A percentile compares a stretch with the other conserved stretches of the same genome.
phyloP scores from a whole-genome alignment of 176 grass and related monocot genomes.

The Chrysopogon serrulatus region DNA sequence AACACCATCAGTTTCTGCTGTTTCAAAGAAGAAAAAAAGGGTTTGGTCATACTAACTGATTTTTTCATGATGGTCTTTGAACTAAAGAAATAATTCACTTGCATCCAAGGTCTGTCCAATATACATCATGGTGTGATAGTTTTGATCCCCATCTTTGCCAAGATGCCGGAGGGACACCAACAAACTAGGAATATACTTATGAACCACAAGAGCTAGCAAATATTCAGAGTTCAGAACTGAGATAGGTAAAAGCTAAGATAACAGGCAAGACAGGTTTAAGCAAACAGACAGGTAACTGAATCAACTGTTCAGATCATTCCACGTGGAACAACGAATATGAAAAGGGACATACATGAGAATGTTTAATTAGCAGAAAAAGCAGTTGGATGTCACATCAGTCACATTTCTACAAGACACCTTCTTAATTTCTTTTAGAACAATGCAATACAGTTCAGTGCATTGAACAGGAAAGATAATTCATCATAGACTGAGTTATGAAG shows the following conservation, averaged over 20 bases:
- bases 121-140: neutral
- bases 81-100: neutral
- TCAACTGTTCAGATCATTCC: neutral
- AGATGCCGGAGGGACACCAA: neutral
- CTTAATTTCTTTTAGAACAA: neutral
- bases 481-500: neutral
- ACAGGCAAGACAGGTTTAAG: neutral
- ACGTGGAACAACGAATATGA: neutral
- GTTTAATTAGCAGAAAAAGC: conserved; percentile 46
- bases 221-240: neutral
- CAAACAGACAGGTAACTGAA: neutral
- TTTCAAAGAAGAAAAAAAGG: neutral
- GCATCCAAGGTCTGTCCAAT: neutral
- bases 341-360: neutral
- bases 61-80: neutral
- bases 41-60: neutral
- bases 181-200: neutral
- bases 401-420: conserved; percentile 7
- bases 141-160: neutral
- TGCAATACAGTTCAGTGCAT: neutral
- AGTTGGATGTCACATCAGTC: conserved; percentile 41
- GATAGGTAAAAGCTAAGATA: too few species aligned
- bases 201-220: neutral
- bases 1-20: neutral
- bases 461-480: neutral